Evolutionary conservation across 352 stramenopile species (phyloP).

Genomic region (Phytophthora crassamura): DNA sequence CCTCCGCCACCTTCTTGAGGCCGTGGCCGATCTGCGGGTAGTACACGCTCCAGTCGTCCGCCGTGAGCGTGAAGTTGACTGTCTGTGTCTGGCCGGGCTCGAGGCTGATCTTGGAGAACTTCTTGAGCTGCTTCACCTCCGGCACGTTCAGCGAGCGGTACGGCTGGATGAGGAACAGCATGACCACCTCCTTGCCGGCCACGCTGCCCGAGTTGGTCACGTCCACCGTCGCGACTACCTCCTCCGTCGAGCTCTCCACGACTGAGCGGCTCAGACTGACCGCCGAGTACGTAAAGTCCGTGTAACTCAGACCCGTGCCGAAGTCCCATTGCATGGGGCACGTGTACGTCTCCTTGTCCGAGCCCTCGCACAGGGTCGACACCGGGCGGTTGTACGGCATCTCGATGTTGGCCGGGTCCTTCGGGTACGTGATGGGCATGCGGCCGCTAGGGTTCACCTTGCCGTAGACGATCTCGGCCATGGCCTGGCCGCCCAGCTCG

Average conservation of each 20-base stretch:
- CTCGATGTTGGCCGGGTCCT: too few relatives aligned
- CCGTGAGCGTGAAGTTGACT: slow-evolving; percentile 49
- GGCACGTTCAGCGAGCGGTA: slow-evolving; percentile 24
- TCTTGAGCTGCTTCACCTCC: slow-evolving; percentile 21
- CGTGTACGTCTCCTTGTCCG: slow-evolving; percentile 39
- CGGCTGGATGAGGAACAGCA: slow-evolving; percentile 33
- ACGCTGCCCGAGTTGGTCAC: slow-evolving; percentile 55
- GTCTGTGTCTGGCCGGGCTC: slow-evolving; percentile 32
- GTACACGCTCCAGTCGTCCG: too few relatives aligned
- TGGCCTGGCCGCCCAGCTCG: slow-evolving; percentile 27
- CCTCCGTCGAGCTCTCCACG: slow-evolving; percentile 9
- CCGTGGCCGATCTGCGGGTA: slow-evolving; percentile 64
- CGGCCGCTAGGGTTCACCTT: too few relatives aligned
- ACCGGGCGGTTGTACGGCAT: slow-evolving; percentile 76
- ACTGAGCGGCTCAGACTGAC: slow-evolving; percentile 42
- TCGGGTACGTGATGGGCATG: too few relatives aligned
- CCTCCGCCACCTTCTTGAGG: slow-evolving; percentile 52
- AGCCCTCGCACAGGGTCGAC: slow-evolving; percentile 57
- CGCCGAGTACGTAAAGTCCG: slow-evolving; percentile 63
- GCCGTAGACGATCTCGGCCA: slow-evolving; percentile 38
- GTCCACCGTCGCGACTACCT: slow-evolving; percentile 42
- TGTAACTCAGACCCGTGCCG: slow-evolving; percentile 79
- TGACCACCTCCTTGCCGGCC: slow-evolving; percentile 28
- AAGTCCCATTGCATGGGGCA: slow-evolving; percentile 76
- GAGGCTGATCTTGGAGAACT: slow-evolving; percentile 20